phyloP scores from a whole-genome alignment of 202 grass and related monocot species.

The Setaria italica region DNA sequence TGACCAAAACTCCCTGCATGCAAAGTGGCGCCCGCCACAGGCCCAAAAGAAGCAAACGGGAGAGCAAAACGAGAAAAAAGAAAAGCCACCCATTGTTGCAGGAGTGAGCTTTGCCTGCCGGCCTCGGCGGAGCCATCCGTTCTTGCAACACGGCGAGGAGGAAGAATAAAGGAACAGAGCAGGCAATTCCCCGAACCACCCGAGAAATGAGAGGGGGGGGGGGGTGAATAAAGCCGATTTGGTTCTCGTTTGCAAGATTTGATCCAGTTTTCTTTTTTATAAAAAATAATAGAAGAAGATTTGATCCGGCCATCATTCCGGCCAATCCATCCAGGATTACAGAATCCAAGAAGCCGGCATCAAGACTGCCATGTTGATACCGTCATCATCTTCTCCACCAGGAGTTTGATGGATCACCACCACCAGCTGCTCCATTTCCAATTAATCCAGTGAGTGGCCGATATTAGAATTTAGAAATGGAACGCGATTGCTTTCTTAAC shows the following conservation, averaged over 20 bases:
- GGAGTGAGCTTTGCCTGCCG: background rate
- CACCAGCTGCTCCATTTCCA: background rate
- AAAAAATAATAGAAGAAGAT: background rate
- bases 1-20: constrained; percentile 37
- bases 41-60: constrained; percentile 1
- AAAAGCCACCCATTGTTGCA: background rate
- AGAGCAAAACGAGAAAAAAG: constrained; percentile 16
- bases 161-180: constrained; percentile 32
- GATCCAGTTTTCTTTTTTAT: background rate
- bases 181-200: constrained; percentile 26
- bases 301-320: constrained; percentile 20
- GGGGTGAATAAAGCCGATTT: background rate
- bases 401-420: constrained; percentile 25
- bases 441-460: background rate
- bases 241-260: constrained; percentile 36
- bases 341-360: constrained; percentile 47
- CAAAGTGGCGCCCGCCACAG: background rate
- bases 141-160: background rate
- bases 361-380: constrained; percentile 12
- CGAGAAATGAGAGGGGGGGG: background rate
- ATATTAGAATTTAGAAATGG: background rate
- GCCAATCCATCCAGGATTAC: constrained; percentile 24
- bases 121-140: constrained; percentile 33
- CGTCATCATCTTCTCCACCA: constrained; percentile 7
- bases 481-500: constrained; percentile 23